Evolutionary conservation across 768 basidiomycete genomes (phyloP).

Genomic region (Crucibulum laeve): DNA sequence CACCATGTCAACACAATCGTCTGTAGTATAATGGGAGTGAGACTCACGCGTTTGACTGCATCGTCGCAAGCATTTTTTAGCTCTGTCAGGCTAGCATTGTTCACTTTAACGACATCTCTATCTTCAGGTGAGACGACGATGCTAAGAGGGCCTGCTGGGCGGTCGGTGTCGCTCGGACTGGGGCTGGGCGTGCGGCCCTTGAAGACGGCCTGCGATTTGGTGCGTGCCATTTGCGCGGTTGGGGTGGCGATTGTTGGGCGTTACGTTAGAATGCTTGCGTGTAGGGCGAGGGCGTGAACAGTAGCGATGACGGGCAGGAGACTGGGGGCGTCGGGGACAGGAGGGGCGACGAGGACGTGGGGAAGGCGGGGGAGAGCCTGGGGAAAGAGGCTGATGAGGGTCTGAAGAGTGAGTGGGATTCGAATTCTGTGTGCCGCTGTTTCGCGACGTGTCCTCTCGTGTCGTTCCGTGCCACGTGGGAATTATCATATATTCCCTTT

Average conservation of each 20-base stretch:
- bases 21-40: not conserved
- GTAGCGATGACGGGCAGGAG: no score
- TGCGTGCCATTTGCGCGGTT: conserved; percentile 1
- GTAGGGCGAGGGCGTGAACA: not conserved
- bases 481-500: no score
- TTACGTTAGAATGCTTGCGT: not conserved
- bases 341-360: not conserved
- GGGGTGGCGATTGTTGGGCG: not conserved
- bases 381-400: not conserved
- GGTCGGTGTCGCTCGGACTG: conserved; percentile 21
- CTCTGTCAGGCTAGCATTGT: conserved; percentile 52
- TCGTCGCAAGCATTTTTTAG: conserved; percentile 81
- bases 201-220: not conserved
- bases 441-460: not conserved
- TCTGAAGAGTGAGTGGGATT: not conserved
- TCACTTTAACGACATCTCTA: conserved; percentile 57
- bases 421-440: not conserved
- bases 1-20: not conserved
- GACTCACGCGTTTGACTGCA: conserved; percentile 76
- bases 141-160: conserved; percentile 53
- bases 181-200: conserved; percentile 3
- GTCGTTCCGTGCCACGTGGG: not conserved
- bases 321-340: not conserved
- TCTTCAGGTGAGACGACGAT: conserved; percentile 36
- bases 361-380: not conserved